A percentile compares a stretch with the other conserved stretches of the same genome.
Evolutionary conservation across 805 yeast species (phyloP).

Genomic region (Candida dajiaensis): DNA sequence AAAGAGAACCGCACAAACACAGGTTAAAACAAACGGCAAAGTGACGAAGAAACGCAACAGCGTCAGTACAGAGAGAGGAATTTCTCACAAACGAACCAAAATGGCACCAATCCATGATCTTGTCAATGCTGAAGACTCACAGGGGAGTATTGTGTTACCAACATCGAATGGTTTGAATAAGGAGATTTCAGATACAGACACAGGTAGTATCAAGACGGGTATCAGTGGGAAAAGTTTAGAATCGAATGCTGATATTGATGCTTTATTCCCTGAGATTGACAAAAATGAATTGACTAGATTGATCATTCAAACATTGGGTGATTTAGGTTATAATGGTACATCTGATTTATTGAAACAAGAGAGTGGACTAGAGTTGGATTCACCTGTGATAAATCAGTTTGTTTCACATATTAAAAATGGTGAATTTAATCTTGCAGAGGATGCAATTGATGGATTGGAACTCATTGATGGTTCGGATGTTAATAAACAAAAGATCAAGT

Average conservation of each 20-base stretch:
- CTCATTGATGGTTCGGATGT: conserved; percentile 13
- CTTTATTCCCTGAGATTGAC: conserved; percentile 19
- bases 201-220: neutral
- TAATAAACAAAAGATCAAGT: conserved; percentile 18
- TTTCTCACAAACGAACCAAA: neutral
- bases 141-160: neutral
- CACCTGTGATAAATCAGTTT: conserved; percentile 35
- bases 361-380: conserved; percentile 35
- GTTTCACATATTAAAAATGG: conserved; percentile 35
- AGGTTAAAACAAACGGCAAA: neutral
- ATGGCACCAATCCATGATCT: conserved; percentile 17
- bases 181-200: neutral
- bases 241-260: neutral
- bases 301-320: conserved; percentile 43
- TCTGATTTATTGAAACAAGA: conserved; percentile 36
- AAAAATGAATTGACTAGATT: conserved; percentile 38
- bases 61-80: neutral
- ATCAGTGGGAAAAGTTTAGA: neutral
- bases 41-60: neutral
- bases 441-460: conserved; percentile 20
- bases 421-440: conserved; percentile 33
- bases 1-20: neutral
- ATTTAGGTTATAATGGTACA: conserved; percentile 39
- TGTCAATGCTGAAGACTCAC: conserved; percentile 1
- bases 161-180: neutral